Evolutionary conservation across 345 rosid species (phyloP), one percentile per base, ranked within the genome.

Genomic region (Eutrema yunnanense): DNA sequence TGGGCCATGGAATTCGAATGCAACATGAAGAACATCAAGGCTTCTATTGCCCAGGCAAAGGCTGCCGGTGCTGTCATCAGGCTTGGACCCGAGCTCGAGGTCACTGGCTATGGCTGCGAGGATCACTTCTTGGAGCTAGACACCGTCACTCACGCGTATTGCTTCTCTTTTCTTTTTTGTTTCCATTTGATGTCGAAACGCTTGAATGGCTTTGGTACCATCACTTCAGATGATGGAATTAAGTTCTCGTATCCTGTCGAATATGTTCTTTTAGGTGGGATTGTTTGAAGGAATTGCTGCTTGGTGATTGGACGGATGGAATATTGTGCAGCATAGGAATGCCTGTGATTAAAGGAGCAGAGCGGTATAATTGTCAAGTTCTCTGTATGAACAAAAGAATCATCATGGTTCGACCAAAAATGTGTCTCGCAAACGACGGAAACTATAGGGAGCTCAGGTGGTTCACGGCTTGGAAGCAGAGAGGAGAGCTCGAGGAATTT

Each of bases 61-160:
- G 85, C 82, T 33, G 83, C 86, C 2, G 96, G 96, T 49, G 98
- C 98, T 22, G 88, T 80, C 29, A 88, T 95, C 42, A 73, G 99
- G 78, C 96, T 92, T 44, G 98, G 99, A 14, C 96, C 99, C 3
- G 98, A 95, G 89, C 98, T 95, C 19, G 99, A 95, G 79, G 67
- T 92, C 78, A 85, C 96, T 60, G 99, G 98, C 65, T 95, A 95
- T 80, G 98, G 99, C 75, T 92, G 97, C n/a, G 99, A 95, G 80
- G 98, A 95, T 76, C 99, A 95, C 73, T 95, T 95, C 80, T 74
- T 95, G 78, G 98, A 95, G 74, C 93, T 92, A 1, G 99, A 95
- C 46, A 95, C 99, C 9, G 55, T 88, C 79, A 56, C 84, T 71
- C 99, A 92, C 44, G 82, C 94, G 96, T 95, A 56, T 62, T 81